These are phyloP conservation scores for Trichoderma guizhouense DNA, from an alignment of 2,329 filamentous ascomycete genomes.

Conservation along the genomic window DNA sequence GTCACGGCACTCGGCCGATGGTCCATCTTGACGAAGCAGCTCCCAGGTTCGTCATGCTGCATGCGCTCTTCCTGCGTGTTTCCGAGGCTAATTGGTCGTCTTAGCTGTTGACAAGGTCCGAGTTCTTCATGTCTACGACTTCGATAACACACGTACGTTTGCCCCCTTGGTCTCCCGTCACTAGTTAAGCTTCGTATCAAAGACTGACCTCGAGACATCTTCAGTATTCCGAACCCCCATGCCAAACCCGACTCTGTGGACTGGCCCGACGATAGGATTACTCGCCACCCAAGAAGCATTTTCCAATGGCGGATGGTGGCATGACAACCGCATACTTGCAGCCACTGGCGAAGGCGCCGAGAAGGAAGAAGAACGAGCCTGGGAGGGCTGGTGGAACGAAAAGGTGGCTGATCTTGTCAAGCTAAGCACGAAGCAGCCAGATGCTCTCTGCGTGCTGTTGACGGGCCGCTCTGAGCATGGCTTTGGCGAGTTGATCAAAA, in stretches of 20 bases:
- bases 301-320: constrained; percentile 92
- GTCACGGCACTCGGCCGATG: constrained; percentile 76
- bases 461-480: constrained; percentile 78
- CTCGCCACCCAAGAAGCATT: constrained; percentile 75
- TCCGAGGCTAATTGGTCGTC: neutral
- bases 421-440: constrained; percentile 78
- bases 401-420: constrained; percentile 76
- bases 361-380: constrained; percentile 76
- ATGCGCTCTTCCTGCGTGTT: neutral
- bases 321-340: constrained; percentile 80
- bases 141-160: constrained; percentile 83
- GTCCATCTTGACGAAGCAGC: constrained; percentile 71
- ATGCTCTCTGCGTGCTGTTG: constrained; percentile 78
- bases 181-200: neutral
- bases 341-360: constrained; percentile 81
- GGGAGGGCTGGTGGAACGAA: constrained; percentile 97
- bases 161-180: neutral
- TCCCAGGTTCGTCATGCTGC: constrained; percentile 55
- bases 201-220: constrained; percentile 10
- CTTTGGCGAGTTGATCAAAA: constrained; percentile 76
- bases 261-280: constrained; percentile 69
- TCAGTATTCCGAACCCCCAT: constrained; percentile 86
- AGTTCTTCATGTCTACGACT: constrained; percentile 90
- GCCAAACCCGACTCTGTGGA: constrained; percentile 87
- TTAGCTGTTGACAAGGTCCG: constrained; percentile 65